Evolutionary conservation across 805 yeast genomes (phyloP), one percentile per base, ranked within the genome.

Genomic region (Cyberlindnera maritima): DNA sequence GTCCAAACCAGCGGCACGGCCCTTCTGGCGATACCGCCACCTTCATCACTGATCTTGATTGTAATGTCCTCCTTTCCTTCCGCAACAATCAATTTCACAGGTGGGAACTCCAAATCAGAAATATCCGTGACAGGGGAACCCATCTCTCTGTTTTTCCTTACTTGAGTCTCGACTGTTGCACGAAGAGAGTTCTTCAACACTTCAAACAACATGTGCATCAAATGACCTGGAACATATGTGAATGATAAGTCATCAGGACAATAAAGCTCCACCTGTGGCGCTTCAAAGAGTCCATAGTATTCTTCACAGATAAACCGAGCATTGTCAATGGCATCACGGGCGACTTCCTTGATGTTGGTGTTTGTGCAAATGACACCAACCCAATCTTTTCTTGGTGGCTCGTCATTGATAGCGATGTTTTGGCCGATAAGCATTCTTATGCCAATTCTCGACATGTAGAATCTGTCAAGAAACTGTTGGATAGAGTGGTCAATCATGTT

Each of bases 351-450:
- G 32, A 89, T 86, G 58, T 86, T 88, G 33, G 96, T 88, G 58
- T 84, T 80, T 15, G 94, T 81, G 63, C 95, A 88, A 38, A 89
- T 88, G 48, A 90, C 88, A 3, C 97, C 96, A 33, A 89, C 96
- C 64, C 85, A 90, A 62, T 88, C 83, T 31, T 74, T 75, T 17
- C 74, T 65, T 21, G 77, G 73, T 17, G 85, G 85, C 40, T 84
- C 82, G 72, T 78, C 77, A 67, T 81, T 83, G 43, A 89, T 74
- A 1, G 96, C 92, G 54, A 89, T 84, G 59, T 89, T 96, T 68
- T 89, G 97, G n/a, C 96, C 97, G 59, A 89, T 87, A 35, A 89
- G 75, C 95, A 90, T 90, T 54, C 97, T 76, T 50, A 90, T 90
- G 2, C 97, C 97, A 52, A 90, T 90, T 48, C 96, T 75, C 44